Base-by-base conservation (phyloP, 108 stramenopile genomes). In the Nitzschia inconspicua region DNA sequence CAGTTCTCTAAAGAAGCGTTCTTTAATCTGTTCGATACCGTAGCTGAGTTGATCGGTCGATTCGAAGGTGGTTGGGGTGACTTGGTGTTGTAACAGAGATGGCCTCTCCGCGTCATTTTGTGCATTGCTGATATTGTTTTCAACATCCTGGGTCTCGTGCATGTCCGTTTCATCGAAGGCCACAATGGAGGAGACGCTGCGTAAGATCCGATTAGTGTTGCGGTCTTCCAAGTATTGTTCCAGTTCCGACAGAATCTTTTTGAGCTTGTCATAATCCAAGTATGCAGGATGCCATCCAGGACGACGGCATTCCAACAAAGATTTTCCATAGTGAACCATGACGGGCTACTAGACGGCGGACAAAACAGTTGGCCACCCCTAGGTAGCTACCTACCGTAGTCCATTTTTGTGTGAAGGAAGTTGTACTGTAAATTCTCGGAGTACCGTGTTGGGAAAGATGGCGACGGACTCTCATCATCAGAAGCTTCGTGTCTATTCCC, bases 231-330 rank as follows among this genome's bases (percentile, higher is more conserved):
- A 32, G 41, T 47, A 39, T 3, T 20, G 44, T 20, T 72, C 68
- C 11, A 80, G 55, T 18, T 74, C 60, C 32, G 66, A 43, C 0
- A 78, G 41, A n/a, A 82, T 66, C 4, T 36, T 30, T 46, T 83
- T 83, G 11, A 86, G 67, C 10, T 57, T 47, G 51, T 76, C 72
- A 40, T 86, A 86, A 43, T 81, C 79, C 31, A 86, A 36, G 46
- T 86, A 86, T n/a, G 81, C 82, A n/a, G 43, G 30, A 47, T 81
- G 71, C 85, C 85, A 86, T 26, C 72, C 78, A 5, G 37, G 32
- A 10, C 85, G 72, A 9, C 71, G 48, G 9, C 79, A 62, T 22
- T 60, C 47, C n/a, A 6, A 11, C 20, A 86, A 44, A 8, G 73
- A 63, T 25, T 61, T 72, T 40, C 80, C 85, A 47, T 61, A 85